Base-by-base conservation (phyloP, 1,284 basidiomycete species). In the Cronartium quercuum region DNA sequence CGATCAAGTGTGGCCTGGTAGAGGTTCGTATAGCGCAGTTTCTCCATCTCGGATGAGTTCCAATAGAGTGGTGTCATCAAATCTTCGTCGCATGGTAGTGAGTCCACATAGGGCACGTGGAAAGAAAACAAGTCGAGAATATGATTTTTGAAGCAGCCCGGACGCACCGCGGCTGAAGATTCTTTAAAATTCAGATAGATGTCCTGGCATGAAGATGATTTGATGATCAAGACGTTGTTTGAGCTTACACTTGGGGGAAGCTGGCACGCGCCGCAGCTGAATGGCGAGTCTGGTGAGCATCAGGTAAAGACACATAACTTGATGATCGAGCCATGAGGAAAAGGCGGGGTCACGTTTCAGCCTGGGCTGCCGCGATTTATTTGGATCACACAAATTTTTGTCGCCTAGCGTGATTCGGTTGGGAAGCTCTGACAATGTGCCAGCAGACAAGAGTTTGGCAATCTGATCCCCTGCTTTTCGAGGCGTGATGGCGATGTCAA, bases 61-160 rank as follows among this genome's bases (percentile, higher is more conserved):
- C 69, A 73, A 35, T 51, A 73, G 6, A 73, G 42, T 12, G 69
- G 69, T 5, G 69, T 73, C 44, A 66, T 57, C 35, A 73, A 13
- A n/a, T 64, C 24, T 40, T 57, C 24, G 10, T 18, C 12, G 29
- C 18, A 9, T 7, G 69, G 69, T 40, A 73, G 38, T 13, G 66
- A 44, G 29, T 38, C 34, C 15, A 73, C 69, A 41, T 73, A 73
- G 57, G 38, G 42, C 24, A 57, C 18, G 21, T 73, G 69, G 51
- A 73, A 64, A 34, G 61, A 64, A 51, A 73, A 73, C 13, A 66
- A 38, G 9, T 66, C 37, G 24, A 21, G 1, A 12, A 73, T 51
- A 7, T 40, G 10, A 41, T 35, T 12, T 35, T 38, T 37, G 24
- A 42, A 38, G 29, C n/a, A 24, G 34, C 51, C 34, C 57, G 44